Conservation (phyloP, 1,284 basidiomycete species). For the Apiotrichum porosum region DNA sequence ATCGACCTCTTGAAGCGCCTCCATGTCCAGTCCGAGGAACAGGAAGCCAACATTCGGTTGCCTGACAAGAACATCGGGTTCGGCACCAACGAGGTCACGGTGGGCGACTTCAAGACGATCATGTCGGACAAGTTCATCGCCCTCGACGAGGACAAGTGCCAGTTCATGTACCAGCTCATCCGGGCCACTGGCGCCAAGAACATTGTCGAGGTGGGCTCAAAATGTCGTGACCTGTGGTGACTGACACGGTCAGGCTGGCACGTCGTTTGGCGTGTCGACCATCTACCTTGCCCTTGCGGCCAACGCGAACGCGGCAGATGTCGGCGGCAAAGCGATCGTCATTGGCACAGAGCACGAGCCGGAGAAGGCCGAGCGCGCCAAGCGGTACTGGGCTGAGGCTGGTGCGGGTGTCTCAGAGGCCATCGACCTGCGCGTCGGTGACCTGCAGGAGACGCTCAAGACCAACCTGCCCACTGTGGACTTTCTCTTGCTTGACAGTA, state of each 20-base stretch:
- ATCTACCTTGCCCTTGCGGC: slow-evolving; percentile 36
- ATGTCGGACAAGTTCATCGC: slow-evolving; percentile 34
- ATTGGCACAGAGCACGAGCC: slow-evolving; percentile 32
- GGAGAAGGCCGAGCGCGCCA: slow-evolving; percentile 20
- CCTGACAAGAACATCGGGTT: slow-evolving; percentile 3
- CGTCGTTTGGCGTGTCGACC: slow-evolving; percentile 32
- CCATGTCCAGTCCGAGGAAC: slow-evolving; percentile 18
- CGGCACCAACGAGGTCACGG: background rate
- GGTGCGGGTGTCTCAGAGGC: slow-evolving; percentile 14
- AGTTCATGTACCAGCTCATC: slow-evolving; percentile 26
- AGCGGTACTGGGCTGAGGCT: slow-evolving; percentile 20
- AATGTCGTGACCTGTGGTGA: background rate
- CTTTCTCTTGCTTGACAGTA: slow-evolving; percentile 31
- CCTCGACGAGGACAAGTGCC: slow-evolving; percentile 32
- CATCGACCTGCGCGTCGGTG: slow-evolving; percentile 33
- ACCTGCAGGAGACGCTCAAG: slow-evolving; percentile 29
- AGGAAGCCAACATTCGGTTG: too few species aligned
- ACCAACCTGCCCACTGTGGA: slow-evolving; percentile 20
- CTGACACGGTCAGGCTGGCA: slow-evolving; percentile 21
- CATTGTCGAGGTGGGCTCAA: slow-evolving; percentile 22
- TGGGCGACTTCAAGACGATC: slow-evolving; percentile 13
- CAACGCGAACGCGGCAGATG: slow-evolving; percentile 7
- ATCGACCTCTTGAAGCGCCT: slow-evolving; percentile 20
- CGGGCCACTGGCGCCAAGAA: slow-evolving; percentile 16
- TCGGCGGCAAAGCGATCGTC: slow-evolving; percentile 15